Evolutionary conservation across 2,329 filamentous ascomycete genomes (phyloP).

Genomic region (Hypoxylon sp.): DNA sequence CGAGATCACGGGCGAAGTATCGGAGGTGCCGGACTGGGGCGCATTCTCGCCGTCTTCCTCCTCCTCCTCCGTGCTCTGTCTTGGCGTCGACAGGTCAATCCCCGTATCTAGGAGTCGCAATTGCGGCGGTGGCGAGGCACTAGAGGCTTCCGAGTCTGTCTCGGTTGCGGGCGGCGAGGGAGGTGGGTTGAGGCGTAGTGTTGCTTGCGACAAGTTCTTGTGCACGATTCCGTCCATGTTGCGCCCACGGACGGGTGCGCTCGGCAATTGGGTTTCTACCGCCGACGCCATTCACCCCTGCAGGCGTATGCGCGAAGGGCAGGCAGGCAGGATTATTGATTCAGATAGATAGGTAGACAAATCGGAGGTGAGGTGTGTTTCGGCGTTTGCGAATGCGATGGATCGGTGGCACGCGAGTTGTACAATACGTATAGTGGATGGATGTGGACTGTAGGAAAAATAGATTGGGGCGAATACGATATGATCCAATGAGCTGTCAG

Average conservation of each 20-base stretch:
- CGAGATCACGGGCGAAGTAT: slow-evolving; percentile 35
- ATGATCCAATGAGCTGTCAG: too few relatives aligned
- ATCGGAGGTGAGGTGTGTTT: slow-evolving; percentile 6
- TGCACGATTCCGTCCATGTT: slow-evolving; percentile 14
- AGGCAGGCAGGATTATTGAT: too few relatives aligned
- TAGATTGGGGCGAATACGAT: too few relatives aligned
- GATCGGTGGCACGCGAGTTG: slow-evolving; percentile 1
- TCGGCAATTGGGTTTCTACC: slow-evolving; percentile 17
- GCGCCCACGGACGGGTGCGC: slow-evolving; percentile 1
- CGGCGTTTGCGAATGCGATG: slow-evolving; percentile 1
- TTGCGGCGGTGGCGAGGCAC: slow-evolving; percentile 26
- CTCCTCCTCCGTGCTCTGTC: slow-evolving; percentile 1
- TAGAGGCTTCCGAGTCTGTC: slow-evolving; percentile 42
- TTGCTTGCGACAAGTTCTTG: slow-evolving; percentile 36
- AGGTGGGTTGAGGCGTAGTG: slow-evolving; percentile 37
- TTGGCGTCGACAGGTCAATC: background rate
- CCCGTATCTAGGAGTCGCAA: slow-evolving; percentile 2
- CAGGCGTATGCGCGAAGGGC: slow-evolving; percentile 12
- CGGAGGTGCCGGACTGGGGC: slow-evolving; percentile 1
- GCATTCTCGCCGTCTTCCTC: background rate
- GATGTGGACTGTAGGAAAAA: background rate
- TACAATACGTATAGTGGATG: background rate
- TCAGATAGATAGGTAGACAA: too few relatives aligned
- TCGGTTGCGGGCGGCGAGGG: slow-evolving; percentile 45
- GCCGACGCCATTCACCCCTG: slow-evolving; percentile 36